Base-by-base conservation (phyloP, 257 asterid genomes). In the Nicotiana tomentosiformis region DNA sequence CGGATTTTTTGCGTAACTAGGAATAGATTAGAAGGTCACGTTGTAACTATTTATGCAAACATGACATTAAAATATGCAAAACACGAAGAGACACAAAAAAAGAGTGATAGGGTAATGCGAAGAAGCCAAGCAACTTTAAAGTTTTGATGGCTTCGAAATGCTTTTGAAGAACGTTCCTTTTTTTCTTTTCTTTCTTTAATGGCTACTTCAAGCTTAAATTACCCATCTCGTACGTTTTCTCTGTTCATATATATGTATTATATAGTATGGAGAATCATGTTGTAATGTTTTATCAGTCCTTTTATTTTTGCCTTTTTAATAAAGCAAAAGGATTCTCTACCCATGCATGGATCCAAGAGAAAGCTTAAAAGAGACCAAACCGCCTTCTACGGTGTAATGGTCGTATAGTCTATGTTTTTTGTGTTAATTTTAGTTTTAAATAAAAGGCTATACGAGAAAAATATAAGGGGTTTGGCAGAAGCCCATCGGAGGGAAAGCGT, bases 211-310 rank as follows among this genome's bases (percentile, higher is more conserved):
- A 66, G 77, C 16, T 69, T 84, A 82, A 85, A 74, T 86, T 87
- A 86, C 90, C 89, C 89, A 64, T 86, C 89, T 87, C 80, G 77
- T 86, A 88, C 90, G 89, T 81, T 77, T 84, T 86, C 83, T 72
- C 69, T 86, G 82, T 69, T 61, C 68, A 67, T 83, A 66, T 65
- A 76, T 69, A 80, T 17, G 35, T 82, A 81, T 77, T 66, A 39
- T 67, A 74, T 58, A 35, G 12, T 14, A 69, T 66, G 55, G 84
- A 46, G 26, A 77, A 39, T 51, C 77, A n/a, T 60, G 32, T 32
- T 39, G 49, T 37, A 80, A 55, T 83, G 57, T 62, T 77, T 12
- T 37, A 57, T 5, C 53, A 57, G 35, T 77, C 9, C 66, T 60
- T 81, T 82, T 46, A 14, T 53, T 60, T 66, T 35, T 62, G 80